Evolutionary conservation across 805 yeast species (phyloP).

Genomic region (Scheffersomyces stipitis): DNA sequence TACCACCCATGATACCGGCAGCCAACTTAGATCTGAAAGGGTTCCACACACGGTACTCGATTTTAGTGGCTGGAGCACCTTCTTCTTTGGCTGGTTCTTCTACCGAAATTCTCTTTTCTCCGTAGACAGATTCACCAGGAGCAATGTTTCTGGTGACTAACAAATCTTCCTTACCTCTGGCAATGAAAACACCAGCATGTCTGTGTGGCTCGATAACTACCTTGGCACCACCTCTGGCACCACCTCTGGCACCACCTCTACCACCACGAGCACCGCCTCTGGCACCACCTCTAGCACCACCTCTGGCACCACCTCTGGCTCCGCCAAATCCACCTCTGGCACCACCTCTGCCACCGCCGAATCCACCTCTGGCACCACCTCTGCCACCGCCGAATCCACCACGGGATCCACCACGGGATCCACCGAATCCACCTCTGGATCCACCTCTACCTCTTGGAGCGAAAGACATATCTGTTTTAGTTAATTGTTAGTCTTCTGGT

Average conservation of each 20-base stretch:
- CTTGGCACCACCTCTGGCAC: conserved; percentile 90
- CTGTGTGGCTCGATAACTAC: conserved; percentile 98
- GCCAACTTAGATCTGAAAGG: conserved; percentile 99
- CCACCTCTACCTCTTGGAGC: conserved; percentile 65
- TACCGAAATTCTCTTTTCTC: conserved; percentile 92
- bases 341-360: conserved; percentile 47
- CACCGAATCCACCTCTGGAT: conserved; percentile 51
- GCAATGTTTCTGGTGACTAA: conserved; percentile 95
- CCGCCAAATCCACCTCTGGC: conserved; percentile 44
- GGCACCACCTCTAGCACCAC: conserved; percentile 37
- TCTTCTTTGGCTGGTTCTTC: conserved; percentile 92
- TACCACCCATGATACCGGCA: conserved; percentile 99
- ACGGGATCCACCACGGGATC: too few species aligned
- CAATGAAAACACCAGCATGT: conserved; percentile 98
- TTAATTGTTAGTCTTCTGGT: too few species aligned
- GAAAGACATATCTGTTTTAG: too few species aligned
- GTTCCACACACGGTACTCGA: conserved; percentile 99
- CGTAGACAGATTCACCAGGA: conserved; percentile 98
- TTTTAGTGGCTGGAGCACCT: conserved; percentile 86
- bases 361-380: conserved; percentile 42
- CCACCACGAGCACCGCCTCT: conserved; percentile 45
- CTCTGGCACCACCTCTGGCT: conserved; percentile 51
- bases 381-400: conserved; percentile 50
- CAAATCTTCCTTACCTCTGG: conserved; percentile 99
- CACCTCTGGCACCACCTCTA: conserved; percentile 74